Evolutionary conservation across 371 early-diverging fungal species (phyloP).

Genomic region (Thermomucor indicae-seudaticae): DNA sequence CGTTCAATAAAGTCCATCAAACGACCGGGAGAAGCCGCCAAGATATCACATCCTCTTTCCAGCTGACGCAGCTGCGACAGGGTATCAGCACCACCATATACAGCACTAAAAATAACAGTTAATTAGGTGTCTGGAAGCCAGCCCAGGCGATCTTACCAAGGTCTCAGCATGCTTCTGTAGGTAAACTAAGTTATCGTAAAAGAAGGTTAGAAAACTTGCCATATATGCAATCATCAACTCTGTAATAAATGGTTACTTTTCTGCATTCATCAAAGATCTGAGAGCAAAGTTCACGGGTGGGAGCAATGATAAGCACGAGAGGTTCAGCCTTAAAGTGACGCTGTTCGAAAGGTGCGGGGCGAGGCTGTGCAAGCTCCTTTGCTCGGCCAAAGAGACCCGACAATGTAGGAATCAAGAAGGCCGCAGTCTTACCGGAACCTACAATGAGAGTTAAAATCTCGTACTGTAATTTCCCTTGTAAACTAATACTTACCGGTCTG

Average conservation of each 20-base stretch:
- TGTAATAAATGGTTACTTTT: conserved; percentile 12
- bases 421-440: conserved; percentile 75
- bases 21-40: conserved; percentile 98
- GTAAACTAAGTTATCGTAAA: no score
- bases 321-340: conserved; percentile 30
- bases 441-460: background rate
- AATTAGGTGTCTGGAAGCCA: background rate
- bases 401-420: conserved; percentile 63
- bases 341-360: conserved; percentile 26
- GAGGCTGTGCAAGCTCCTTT: conserved; percentile 17
- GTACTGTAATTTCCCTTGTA: background rate
- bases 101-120: conserved; percentile 39
- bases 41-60: conserved; percentile 85
- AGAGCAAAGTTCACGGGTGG: conserved; percentile 45
- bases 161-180: conserved; percentile 25
- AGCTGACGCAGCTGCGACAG: conserved; percentile 83
- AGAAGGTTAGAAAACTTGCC: no score
- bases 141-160: conserved; percentile 15
- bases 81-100: conserved; percentile 92
- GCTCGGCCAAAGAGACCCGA: conserved; percentile 34
- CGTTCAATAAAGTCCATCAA: conserved; percentile 92
- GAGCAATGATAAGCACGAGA: conserved; percentile 38
- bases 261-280: conserved; percentile 29
- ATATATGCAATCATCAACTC: no score
- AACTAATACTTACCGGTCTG: conserved; percentile 61